phyloP scores from a whole-genome alignment of 495 filamentous ascomycete species.

The Chaetomium fimeti region DNA sequence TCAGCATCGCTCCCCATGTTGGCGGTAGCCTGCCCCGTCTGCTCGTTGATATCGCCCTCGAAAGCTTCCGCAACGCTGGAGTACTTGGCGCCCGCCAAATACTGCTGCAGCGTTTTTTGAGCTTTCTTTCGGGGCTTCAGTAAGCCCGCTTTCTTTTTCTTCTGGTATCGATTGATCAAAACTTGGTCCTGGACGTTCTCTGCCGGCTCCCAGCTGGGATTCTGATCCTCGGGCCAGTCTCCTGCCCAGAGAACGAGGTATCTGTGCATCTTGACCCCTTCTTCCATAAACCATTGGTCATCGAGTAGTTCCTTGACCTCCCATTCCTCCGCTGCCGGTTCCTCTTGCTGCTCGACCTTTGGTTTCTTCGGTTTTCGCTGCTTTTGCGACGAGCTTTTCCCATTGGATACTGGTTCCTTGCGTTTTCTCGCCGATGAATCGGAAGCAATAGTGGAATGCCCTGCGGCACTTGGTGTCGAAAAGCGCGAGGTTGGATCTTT shows the following conservation, averaged over 20 bases:
- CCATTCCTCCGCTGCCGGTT: conserved; percentile 30
- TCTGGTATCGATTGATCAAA: conserved; percentile 36
- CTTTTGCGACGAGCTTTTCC: neutral
- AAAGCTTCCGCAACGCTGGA: conserved; percentile 45
- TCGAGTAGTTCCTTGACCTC: conserved; percentile 42
- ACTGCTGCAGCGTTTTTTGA: conserved; percentile 19
- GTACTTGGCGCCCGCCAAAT: conserved; percentile 33
- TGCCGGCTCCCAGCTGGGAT: conserved; percentile 50
- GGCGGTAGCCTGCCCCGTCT: neutral
- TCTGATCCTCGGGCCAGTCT: conserved; percentile 47
- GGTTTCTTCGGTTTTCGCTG: conserved; percentile 18
- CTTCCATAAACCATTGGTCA: conserved; percentile 30
- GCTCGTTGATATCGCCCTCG: conserved; percentile 33
- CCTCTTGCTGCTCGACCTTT: conserved; percentile 6
- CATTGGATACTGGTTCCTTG: conserved; percentile 3
- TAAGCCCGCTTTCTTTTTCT: conserved; percentile 29
- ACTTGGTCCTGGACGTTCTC: conserved; percentile 38
- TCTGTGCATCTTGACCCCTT: conserved; percentile 31
- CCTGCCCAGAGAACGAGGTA: conserved; percentile 51
- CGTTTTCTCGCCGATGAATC: conserved; percentile 3
- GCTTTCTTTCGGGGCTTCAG: conserved; percentile 22
- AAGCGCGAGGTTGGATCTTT: neutral
- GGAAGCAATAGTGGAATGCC: neutral
- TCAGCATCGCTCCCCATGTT: conserved; percentile 15
- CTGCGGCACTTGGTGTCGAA: neutral